phyloP scores from a whole-genome alignment of 2,329 filamentous ascomycete species.

The Ceratocystis cacaofunesta region DNA sequence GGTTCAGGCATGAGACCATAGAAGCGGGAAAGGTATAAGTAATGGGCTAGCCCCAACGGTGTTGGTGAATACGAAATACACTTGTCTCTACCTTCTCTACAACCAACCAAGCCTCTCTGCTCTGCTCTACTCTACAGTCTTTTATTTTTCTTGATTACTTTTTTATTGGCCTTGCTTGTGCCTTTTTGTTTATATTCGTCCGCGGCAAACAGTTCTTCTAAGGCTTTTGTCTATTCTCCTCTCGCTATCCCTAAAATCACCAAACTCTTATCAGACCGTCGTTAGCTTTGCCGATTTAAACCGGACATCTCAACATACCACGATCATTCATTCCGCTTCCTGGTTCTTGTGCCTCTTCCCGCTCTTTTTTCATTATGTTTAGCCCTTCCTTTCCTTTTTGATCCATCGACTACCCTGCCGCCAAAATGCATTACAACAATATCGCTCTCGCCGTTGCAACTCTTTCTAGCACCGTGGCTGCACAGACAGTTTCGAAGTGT shows the following conservation, averaged over 20 bases:
- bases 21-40: not conserved
- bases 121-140: not conserved
- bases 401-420: not conserved
- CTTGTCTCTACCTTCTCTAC: not conserved
- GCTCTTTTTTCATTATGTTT: not conserved
- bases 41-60: not conserved
- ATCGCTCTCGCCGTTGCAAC: slow-evolving; percentile 27
- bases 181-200: not conserved
- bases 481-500: slow-evolving; percentile 42
- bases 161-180: not conserved
- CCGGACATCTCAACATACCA: too few species aligned
- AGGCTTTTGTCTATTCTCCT: not conserved
- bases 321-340: not conserved
- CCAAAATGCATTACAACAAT: slow-evolving; percentile 28
- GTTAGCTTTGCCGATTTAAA: not conserved
- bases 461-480: slow-evolving; percentile 34
- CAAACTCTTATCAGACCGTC: not conserved
- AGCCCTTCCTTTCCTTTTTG: not conserved
- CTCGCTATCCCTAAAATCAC: not conserved
- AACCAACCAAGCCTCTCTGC: not conserved
- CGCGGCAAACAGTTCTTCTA: not conserved
- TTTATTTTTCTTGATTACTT: not conserved
- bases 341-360: not conserved
- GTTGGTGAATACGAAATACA: not conserved
- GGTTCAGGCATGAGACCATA: not conserved